phyloP scores from a whole-genome alignment of 306 rosid genomes.

The Fragaria ananassa region DNA sequence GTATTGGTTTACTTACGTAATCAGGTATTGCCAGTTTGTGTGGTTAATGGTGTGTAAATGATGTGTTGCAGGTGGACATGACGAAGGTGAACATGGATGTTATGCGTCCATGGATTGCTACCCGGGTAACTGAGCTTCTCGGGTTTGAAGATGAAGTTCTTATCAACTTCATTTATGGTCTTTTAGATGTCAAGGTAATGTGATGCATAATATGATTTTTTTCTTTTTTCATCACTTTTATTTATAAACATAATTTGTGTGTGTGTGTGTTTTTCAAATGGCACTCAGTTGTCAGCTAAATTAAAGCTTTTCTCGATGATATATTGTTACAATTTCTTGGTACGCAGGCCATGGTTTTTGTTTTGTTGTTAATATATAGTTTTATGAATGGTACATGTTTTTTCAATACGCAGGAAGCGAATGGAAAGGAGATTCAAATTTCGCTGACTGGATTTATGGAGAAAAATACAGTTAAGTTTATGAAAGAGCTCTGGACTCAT shows the following conservation, averaged over 20 bases:
- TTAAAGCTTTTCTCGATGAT: neutral
- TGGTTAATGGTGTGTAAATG: slow-evolving; percentile 11
- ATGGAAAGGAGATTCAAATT: slow-evolving; percentile 91
- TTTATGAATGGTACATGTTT: slow-evolving; percentile 4
- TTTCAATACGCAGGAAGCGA: slow-evolving; percentile 55
- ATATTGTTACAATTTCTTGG: neutral
- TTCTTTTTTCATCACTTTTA: neutral
- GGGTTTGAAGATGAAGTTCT: slow-evolving; percentile 99
- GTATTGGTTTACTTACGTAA: neutral
- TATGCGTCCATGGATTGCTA: slow-evolving; percentile 86
- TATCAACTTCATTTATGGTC: slow-evolving; percentile 88
- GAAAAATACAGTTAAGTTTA: slow-evolving; percentile 89
- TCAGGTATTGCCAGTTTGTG: neutral
- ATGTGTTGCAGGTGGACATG: slow-evolving; percentile 70
- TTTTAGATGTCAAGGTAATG: slow-evolving; percentile 87
- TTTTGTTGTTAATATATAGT: neutral
- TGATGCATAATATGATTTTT: neutral
- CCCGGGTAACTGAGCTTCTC: slow-evolving; percentile 82
- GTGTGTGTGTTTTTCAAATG: neutral
- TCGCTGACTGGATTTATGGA: slow-evolving; percentile 97
- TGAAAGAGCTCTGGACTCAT: slow-evolving; percentile 92
- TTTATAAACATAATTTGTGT: neutral
- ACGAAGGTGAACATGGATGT: slow-evolving; percentile 91
- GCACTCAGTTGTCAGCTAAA: slow-evolving; percentile 5
- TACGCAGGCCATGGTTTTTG: neutral